A percentile compares a stretch with the other conserved stretches of the same genome.
Conservation (phyloP, 139 green algal genomes). For the Tetradesmus obliquus region DNA sequence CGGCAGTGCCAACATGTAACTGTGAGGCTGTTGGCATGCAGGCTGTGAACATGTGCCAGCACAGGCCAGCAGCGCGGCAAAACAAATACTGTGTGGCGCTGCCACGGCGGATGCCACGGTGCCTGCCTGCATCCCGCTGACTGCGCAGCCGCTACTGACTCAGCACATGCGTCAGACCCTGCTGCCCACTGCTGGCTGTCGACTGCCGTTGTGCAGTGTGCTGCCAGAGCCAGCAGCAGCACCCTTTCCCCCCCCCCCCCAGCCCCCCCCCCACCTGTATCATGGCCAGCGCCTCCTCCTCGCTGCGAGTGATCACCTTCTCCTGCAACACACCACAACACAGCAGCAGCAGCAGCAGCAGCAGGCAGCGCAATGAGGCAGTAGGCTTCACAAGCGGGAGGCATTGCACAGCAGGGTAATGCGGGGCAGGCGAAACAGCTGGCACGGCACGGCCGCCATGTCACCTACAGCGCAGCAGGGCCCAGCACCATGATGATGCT, state of each 20-base stretch:
- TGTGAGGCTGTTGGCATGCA: too few species aligned
- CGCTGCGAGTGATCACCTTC: constrained; percentile 71
- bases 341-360: background rate
- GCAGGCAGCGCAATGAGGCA: background rate
- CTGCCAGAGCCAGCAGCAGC: too few species aligned
- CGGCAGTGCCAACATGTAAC: background rate
- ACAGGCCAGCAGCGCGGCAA: too few species aligned
- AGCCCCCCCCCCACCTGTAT: constrained; percentile 57
- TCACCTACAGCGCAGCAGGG: background rate
- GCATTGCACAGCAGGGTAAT: too few species aligned
- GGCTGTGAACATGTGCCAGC: too few species aligned
- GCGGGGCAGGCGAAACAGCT: background rate
- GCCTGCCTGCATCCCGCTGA: too few species aligned
- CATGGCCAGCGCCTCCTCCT: constrained; percentile 86
- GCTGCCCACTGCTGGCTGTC: too few species aligned
- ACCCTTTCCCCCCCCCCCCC: too few species aligned
- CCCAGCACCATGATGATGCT: background rate
- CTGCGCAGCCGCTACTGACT: too few species aligned
- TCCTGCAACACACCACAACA: constrained; percentile 56
- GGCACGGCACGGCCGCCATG: background rate
- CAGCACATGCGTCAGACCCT: too few species aligned
- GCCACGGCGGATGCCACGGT: too few species aligned
- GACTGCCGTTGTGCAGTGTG: too few species aligned
- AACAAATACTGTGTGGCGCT: background rate
- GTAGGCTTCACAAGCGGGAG: background rate